These are phyloP conservation scores for Pseudozyma pruni DNA, from an alignment of 1,284 basidiomycete genomes.

Conservation along the genomic window DNA sequence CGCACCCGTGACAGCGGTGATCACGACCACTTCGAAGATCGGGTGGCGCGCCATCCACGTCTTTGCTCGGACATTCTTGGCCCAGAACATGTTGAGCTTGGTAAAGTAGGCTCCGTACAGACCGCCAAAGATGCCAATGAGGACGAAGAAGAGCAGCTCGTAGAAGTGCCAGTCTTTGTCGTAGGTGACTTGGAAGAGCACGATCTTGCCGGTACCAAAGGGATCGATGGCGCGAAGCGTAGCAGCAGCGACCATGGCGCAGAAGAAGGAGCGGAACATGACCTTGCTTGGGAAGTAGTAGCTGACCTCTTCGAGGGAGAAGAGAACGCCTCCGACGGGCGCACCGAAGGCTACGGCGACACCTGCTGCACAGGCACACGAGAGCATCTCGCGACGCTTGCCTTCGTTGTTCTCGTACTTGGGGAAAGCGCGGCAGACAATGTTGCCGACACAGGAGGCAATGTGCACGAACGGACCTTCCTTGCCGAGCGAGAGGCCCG, in stretches of 20 bases:
- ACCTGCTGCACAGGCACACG: constrained; percentile 72
- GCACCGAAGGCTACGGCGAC: constrained; percentile 73
- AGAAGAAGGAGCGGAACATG: constrained; percentile 63
- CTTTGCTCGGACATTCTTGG: constrained; percentile 58
- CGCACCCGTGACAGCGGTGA: constrained; percentile 71
- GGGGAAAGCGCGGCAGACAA: constrained; percentile 83
- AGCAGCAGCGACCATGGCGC: constrained; percentile 63
- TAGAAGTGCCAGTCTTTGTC: constrained; percentile 90
- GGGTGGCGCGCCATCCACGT: constrained; percentile 73
- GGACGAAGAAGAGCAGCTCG: constrained; percentile 80
- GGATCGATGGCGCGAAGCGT: constrained; percentile 81
- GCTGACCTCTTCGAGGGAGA: constrained; percentile 70
- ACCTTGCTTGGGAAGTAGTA: constrained; percentile 68
- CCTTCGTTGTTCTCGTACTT: constrained; percentile 81
- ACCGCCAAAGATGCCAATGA: constrained; percentile 80
- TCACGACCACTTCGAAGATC: constrained; percentile 83
- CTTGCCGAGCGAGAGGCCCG: constrained; percentile 70
- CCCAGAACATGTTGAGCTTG: constrained; percentile 86
- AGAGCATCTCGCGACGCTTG: constrained; percentile 59
- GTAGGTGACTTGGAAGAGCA: constrained; percentile 82
- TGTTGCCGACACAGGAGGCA: constrained; percentile 92
- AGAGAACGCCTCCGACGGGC: constrained; percentile 73
- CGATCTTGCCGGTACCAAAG: constrained; percentile 75
- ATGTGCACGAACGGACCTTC: constrained; percentile 98
- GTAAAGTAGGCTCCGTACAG: constrained; percentile 94